A percentile compares a stretch with the other conserved stretches of the same genome.
phyloP scores from a whole-genome alignment of 805 yeast genomes.

The Torulaspora franciscae region DNA sequence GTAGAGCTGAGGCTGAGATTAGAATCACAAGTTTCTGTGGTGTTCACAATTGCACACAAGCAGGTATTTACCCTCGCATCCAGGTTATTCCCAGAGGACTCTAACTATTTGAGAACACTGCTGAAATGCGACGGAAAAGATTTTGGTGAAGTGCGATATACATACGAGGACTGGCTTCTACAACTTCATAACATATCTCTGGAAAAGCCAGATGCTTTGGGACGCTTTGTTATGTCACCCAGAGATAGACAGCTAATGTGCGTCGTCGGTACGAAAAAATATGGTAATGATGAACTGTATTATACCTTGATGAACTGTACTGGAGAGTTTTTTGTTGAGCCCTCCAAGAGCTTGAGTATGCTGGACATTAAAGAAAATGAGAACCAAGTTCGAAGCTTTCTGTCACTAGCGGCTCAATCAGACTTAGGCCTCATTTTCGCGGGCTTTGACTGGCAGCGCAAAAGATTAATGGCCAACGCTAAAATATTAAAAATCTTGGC shows the following conservation, averaged over 20 bases:
- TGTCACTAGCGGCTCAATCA: conserved; percentile 12
- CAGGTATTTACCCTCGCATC: conserved; percentile 12
- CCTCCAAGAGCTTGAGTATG: conserved; percentile 8
- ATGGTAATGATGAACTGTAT: conserved; percentile 8
- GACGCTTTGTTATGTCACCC: conserved; percentile 14
- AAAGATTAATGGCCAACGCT: neutral
- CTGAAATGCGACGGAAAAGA: conserved; percentile 10
- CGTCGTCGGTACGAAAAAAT: conserved; percentile 14
- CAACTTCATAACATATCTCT: conserved; percentile 13
- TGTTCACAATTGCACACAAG: conserved; percentile 9
- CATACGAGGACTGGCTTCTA: conserved; percentile 12
- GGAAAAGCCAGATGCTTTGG: conserved; percentile 8
- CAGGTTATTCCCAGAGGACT: conserved; percentile 12
- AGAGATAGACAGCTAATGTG: conserved; percentile 15
- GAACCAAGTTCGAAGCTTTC: conserved; percentile 4
- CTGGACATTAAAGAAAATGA: conserved; percentile 5
- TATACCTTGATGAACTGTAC: conserved; percentile 16
- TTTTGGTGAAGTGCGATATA: conserved; percentile 10
- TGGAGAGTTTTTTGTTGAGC: conserved; percentile 19
- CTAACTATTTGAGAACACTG: conserved; percentile 2
- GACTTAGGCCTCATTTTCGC: conserved; percentile 21
- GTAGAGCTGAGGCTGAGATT: conserved; percentile 6
- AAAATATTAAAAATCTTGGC: neutral
- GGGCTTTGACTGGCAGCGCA: conserved; percentile 9
- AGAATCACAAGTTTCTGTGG: conserved; percentile 9